phyloP scores from a whole-genome alignment of 495 filamentous ascomycete species.

The Trichoderma orchidacearum region DNA sequence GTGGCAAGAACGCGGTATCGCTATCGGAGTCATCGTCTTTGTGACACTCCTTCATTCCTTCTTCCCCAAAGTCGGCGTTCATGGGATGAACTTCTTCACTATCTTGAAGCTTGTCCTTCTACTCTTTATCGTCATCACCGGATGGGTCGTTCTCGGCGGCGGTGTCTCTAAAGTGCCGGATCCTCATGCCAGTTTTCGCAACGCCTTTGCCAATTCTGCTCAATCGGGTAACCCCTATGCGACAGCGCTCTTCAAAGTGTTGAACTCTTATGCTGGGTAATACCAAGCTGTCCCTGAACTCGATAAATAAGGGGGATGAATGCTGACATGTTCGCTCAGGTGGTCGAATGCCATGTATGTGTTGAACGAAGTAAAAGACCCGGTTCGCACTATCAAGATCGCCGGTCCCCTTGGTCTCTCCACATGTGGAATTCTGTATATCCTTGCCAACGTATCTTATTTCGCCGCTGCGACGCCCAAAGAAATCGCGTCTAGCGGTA shows the following conservation, averaged over 20 bases:
- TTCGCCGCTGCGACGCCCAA: slow-evolving; percentile 28
- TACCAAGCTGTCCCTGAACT: no score
- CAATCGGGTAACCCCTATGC: slow-evolving; percentile 41
- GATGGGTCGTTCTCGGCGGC: slow-evolving; percentile 47
- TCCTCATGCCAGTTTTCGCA: slow-evolving; percentile 41
- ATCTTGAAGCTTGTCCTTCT: slow-evolving; percentile 43
- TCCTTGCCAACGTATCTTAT: slow-evolving; percentile 47
- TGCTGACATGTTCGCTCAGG: not conserved
- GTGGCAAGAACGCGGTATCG: slow-evolving; percentile 36
- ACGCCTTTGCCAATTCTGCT: slow-evolving; percentile 40
- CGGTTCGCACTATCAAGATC: slow-evolving; percentile 30
- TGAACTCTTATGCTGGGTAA: slow-evolving; percentile 51
- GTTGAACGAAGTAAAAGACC: slow-evolving; percentile 49
- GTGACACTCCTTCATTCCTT: slow-evolving; percentile 35
- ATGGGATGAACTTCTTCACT: slow-evolving; percentile 31
- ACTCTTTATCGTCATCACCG: slow-evolving; percentile 44
- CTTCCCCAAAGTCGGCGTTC: slow-evolving; percentile 34
- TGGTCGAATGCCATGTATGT: slow-evolving; percentile 46
- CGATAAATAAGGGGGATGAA: no score
- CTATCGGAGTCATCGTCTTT: slow-evolving; percentile 25
- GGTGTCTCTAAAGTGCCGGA: slow-evolving; percentile 37
- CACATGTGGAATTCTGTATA: slow-evolving; percentile 39
- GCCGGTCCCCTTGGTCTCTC: slow-evolving; percentile 36
- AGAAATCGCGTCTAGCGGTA: slow-evolving; percentile 8
- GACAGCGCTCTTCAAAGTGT: slow-evolving; percentile 46